phyloP scores from a whole-genome alignment of 1,284 basidiomycete genomes.

The Cryptococcus sp. region DNA sequence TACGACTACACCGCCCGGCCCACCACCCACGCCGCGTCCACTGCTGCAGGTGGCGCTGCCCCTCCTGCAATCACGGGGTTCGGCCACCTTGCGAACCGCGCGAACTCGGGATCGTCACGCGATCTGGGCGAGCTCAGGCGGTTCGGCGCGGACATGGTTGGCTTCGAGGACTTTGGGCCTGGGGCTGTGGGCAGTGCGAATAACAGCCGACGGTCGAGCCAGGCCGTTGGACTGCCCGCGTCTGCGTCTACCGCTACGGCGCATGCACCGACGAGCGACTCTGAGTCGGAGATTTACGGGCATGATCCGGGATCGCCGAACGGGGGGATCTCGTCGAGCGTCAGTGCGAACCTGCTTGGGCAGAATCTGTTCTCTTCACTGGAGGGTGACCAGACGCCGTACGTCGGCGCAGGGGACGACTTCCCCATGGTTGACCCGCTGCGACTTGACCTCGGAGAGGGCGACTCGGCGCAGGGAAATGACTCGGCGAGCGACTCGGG shows the following conservation, averaged over 20 bases:
- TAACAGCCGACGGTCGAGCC: conserved; percentile 3
- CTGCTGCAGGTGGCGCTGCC: background rate
- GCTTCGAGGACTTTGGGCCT: conserved; percentile 51
- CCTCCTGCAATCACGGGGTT: conserved; percentile 16
- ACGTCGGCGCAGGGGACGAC: conserved; percentile 29
- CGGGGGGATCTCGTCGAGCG: conserved; percentile 46
- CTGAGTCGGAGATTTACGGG: conserved; percentile 34
- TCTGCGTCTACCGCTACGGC: background rate
- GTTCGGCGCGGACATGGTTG: conserved; percentile 31
- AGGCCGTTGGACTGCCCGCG: background rate
- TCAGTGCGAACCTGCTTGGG: conserved; percentile 47
- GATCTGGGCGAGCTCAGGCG: conserved; percentile 22
- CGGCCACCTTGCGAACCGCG: conserved; percentile 25
- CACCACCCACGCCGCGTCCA: conserved; percentile 10
- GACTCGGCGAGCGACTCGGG: conserved; percentile 33
- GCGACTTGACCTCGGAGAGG: conserved; percentile 14
- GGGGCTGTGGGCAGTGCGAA: conserved; percentile 17
- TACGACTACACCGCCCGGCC: conserved; percentile 45
- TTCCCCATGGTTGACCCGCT: conserved; percentile 17
- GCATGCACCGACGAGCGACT: conserved; percentile 22
- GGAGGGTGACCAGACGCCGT: conserved; percentile 46
- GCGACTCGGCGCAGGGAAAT: background rate
- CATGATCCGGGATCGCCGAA: conserved; percentile 47
- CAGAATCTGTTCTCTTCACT: conserved; percentile 49
- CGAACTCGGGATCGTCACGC: conserved; percentile 21